Percentiles rank a stretch among this genome's conserved stretches.
Evolutionary conservation across 2,329 filamentous ascomycete species (phyloP).

Genomic region (Penicillium vulpinum): DNA sequence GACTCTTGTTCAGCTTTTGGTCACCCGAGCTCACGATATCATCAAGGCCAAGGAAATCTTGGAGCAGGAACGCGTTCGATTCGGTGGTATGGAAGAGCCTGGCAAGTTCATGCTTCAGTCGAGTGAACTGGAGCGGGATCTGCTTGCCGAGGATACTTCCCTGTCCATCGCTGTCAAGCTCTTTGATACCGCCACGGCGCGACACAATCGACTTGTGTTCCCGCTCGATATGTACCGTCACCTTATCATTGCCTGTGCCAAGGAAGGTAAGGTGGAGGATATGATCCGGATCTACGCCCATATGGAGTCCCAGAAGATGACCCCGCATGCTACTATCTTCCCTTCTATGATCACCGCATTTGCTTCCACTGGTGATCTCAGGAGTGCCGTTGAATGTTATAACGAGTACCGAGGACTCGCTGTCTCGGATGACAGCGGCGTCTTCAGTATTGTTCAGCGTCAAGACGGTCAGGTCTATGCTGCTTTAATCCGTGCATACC

Average conservation of each 20-base stretch:
- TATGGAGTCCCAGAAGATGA: slow-evolving; percentile 76
- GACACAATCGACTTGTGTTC: slow-evolving; percentile 62
- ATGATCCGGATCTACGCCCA: slow-evolving; percentile 91
- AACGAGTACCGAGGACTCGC: slow-evolving; percentile 90
- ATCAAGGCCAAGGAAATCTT: slow-evolving; percentile 69
- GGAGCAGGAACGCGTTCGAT: slow-evolving; percentile 79
- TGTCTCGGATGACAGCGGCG: slow-evolving; percentile 77
- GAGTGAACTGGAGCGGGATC: slow-evolving; percentile 81
- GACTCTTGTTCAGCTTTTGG: slow-evolving; percentile 79
- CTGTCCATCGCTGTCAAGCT: slow-evolving; percentile 81
- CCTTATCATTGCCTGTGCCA: slow-evolving; percentile 83
- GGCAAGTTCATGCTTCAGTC: slow-evolving; percentile 88
- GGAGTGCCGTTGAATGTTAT: slow-evolving; percentile 90
- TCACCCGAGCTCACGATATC: slow-evolving; percentile 77
- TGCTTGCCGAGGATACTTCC: slow-evolving; percentile 83
- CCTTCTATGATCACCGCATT: slow-evolving; percentile 95
- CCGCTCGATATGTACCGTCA: slow-evolving; percentile 80
- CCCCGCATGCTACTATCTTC: slow-evolving; percentile 78
- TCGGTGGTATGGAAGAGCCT: slow-evolving; percentile 78
- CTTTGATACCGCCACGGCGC: slow-evolving; percentile 72
- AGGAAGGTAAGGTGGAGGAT: slow-evolving; percentile 75
- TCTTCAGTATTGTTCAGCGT: slow-evolving; percentile 66
- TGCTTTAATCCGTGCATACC: slow-evolving; percentile 85
- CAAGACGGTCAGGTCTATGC: slow-evolving; percentile 85
- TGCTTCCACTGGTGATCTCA: slow-evolving; percentile 74